phyloP scores from a whole-genome alignment of 2,329 filamentous ascomycete species.

The Ophiostoma sp. region DNA sequence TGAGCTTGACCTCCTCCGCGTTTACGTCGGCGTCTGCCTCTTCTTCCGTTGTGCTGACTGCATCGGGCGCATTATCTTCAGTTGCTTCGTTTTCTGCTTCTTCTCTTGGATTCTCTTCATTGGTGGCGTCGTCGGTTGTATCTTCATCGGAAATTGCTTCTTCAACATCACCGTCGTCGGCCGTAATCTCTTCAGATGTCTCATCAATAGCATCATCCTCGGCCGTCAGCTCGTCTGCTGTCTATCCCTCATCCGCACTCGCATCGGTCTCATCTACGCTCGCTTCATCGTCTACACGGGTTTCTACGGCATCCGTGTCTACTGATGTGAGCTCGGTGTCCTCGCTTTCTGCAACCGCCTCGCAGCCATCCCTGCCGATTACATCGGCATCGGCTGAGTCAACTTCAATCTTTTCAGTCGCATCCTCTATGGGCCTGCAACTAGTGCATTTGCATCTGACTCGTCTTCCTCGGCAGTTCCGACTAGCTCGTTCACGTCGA shows the following conservation, averaged over 20 bases:
- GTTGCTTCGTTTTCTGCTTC: neutral
- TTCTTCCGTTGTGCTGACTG: neutral
- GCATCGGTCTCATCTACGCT: too few species aligned
- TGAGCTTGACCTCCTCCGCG: neutral
- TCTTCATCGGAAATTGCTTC: too few species aligned
- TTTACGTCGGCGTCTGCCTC: neutral
- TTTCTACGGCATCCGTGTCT: neutral
- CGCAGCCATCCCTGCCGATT: too few species aligned
- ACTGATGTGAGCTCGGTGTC: neutral
- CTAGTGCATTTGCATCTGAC: neutral
- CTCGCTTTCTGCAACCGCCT: neutral
- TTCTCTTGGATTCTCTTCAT: neutral
- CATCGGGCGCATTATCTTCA: neutral
- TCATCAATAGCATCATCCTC: too few species aligned
- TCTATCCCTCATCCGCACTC: too few species aligned
- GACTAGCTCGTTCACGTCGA: neutral
- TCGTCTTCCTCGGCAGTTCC: neutral
- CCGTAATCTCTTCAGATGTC: too few species aligned
- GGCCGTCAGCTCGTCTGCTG: too few species aligned
- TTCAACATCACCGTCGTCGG: neutral
- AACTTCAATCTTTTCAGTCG: neutral
- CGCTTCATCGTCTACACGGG: too few species aligned
- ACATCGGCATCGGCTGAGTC: neutral
- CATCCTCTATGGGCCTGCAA: neutral
- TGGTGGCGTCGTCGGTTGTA: neutral